Conservation (phyloP, 2,329 filamentous ascomycete species). For the Fusarium brevicatenulatum region DNA sequence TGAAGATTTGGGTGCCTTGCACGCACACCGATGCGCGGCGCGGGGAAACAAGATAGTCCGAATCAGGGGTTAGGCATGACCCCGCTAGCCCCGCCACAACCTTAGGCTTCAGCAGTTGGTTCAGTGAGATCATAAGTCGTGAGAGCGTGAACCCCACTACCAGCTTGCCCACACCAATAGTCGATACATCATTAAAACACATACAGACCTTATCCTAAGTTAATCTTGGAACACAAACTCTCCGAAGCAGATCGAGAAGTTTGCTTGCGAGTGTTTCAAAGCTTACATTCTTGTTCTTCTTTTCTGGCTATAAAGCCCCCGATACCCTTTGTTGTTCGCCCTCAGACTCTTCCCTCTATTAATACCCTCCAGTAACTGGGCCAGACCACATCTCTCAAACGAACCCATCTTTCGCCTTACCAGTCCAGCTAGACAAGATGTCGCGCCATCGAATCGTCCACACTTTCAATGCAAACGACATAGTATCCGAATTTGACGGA, state of each 20-base stretch:
- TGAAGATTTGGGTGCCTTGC: slow-evolving; percentile 46
- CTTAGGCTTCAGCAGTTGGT: slow-evolving; percentile 8
- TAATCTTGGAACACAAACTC: neutral
- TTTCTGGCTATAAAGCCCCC: neutral
- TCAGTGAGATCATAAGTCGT: slow-evolving; percentile 38
- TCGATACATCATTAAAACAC: slow-evolving; percentile 23
- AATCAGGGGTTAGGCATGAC: slow-evolving; percentile 21
- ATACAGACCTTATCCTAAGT: neutral
- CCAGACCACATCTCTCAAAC: neutral
- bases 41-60: slow-evolving; percentile 50
- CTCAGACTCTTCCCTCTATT: neutral
- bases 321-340: neutral
- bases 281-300: neutral
- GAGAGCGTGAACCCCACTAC: slow-evolving; percentile 39
- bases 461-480: slow-evolving; percentile 60
- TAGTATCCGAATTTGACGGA: slow-evolving; percentile 61
- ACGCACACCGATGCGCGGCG: slow-evolving; percentile 45
- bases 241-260: neutral
- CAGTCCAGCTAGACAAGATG: slow-evolving; percentile 25
- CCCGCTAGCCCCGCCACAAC: slow-evolving; percentile 4
- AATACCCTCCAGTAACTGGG: neutral
- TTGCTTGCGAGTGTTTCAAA: neutral
- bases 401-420: neutral
- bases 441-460: slow-evolving; percentile 45
- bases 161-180: slow-evolving; percentile 37